phyloP scores from a whole-genome alignment of 257 asterid genomes.

The Salvia miltiorrhiza region DNA sequence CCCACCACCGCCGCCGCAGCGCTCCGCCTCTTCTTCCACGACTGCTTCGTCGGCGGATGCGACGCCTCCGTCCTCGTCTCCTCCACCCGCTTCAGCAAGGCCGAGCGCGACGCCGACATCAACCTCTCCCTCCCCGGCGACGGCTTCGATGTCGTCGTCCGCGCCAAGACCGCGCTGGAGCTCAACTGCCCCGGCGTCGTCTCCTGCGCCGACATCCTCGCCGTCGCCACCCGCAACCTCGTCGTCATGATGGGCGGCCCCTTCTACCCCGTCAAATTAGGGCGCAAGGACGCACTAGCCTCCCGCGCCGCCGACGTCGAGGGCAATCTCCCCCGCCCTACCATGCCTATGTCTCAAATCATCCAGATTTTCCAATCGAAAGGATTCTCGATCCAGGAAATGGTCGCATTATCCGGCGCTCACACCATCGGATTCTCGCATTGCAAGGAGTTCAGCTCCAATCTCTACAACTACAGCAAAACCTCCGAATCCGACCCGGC shows the following conservation, averaged over 20 bases:
- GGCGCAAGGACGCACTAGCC: conserved; percentile 59
- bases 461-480: conserved; percentile 59
- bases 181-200: conserved; percentile 83
- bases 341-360: conserved; percentile 57
- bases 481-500: conserved; percentile 55
- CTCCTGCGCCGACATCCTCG: conserved; percentile 87
- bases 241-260: conserved; percentile 89
- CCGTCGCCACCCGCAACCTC: conserved; percentile 79
- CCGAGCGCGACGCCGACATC: conserved; percentile 93
- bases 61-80: conserved; percentile 86
- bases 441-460: conserved; percentile 77
- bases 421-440: conserved; percentile 97
- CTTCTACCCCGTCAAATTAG: conserved; percentile 52
- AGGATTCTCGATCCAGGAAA: conserved; percentile 67
- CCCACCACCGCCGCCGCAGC: conserved; percentile 98
- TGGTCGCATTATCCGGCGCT: conserved; percentile 87
- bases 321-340: conserved; percentile 68
- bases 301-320: conserved; percentile 52
- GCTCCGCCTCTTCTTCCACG: conserved; percentile 95
- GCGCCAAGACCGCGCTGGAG: conserved; percentile 86
- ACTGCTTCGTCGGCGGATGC: conserved; percentile 80
- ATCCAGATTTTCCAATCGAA: conserved; percentile 50
- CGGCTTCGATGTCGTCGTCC: conserved; percentile 83
- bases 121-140: conserved; percentile 97
- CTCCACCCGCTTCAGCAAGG: conserved; percentile 68